phyloP scores from a whole-genome alignment of 495 filamentous ascomycete genomes.

The Penicillium maclennaniae region DNA sequence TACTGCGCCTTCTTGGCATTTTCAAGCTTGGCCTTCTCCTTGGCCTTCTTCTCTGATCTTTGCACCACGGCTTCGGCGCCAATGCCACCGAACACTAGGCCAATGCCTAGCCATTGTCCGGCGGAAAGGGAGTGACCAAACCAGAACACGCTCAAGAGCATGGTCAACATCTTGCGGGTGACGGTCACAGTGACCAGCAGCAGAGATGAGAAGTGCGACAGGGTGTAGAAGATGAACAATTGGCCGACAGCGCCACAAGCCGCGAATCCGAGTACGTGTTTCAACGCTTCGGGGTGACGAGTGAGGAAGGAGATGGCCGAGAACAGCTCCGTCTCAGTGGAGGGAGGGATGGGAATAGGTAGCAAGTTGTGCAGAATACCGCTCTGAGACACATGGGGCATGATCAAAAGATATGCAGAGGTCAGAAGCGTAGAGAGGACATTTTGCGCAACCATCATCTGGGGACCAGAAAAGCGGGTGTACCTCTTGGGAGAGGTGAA shows the following conservation, averaged over 20 bases:
- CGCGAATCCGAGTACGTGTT: slow-evolving; percentile 84
- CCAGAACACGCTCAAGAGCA: slow-evolving; percentile 91
- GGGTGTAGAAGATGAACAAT: slow-evolving; percentile 96
- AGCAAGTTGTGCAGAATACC: slow-evolving; percentile 64
- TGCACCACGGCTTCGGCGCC: slow-evolving; percentile 84
- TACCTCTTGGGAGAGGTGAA: slow-evolving; percentile 60
- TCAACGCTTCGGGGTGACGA: slow-evolving; percentile 70
- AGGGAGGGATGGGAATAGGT: slow-evolving; percentile 52
- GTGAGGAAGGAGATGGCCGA: slow-evolving; percentile 77
- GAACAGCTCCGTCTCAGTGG: slow-evolving; percentile 62
- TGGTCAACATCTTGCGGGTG: slow-evolving; percentile 97
- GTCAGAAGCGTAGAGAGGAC: slow-evolving; percentile 75
- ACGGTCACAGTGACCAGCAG: slow-evolving; percentile 95
- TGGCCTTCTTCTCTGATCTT: slow-evolving; percentile 76
- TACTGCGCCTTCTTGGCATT: slow-evolving; percentile 42
- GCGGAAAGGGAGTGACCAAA: slow-evolving; percentile 81
- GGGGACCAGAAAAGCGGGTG: slow-evolving; percentile 77
- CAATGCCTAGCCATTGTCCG: slow-evolving; percentile 91
- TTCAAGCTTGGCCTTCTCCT: slow-evolving; percentile 62
- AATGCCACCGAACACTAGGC: slow-evolving; percentile 90
- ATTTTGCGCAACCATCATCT: slow-evolving; percentile 99
- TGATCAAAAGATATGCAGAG: slow-evolving; percentile 66
- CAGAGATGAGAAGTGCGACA: slow-evolving; percentile 85
- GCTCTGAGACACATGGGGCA: slow-evolving; percentile 70
- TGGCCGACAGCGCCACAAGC: slow-evolving; percentile 92